Evolutionary conservation across 2,329 filamentous ascomycete species (phyloP).

Genomic region (Fusarium cicatricum): DNA sequence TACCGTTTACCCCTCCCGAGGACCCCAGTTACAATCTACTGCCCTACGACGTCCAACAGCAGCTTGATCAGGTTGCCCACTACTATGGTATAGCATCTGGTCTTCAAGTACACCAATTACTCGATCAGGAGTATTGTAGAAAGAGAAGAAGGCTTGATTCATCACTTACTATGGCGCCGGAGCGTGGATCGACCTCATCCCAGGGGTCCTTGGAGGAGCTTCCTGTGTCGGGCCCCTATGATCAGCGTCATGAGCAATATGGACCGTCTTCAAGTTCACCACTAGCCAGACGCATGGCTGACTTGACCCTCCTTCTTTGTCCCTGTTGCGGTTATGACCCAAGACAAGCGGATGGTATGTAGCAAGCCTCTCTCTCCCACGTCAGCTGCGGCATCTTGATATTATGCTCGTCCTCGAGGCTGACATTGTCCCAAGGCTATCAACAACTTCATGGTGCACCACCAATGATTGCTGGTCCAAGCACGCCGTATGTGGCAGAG

Average conservation of each 20-base stretch:
- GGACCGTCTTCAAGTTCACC: constrained; percentile 34
- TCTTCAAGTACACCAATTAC: constrained; percentile 42
- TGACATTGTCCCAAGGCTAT: constrained; percentile 45
- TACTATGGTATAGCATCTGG: constrained; percentile 46
- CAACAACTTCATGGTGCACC: constrained; percentile 42
- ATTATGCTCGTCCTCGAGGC: constrained; percentile 1
- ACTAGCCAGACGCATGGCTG: constrained; percentile 42
- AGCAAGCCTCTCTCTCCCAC: not conserved
- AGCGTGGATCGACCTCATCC: constrained; percentile 32
- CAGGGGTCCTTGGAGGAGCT: constrained; percentile 47
- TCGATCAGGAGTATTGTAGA: constrained; percentile 37
- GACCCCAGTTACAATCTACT: constrained; percentile 38
- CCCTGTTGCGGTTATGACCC: constrained; percentile 44
- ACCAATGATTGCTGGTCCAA: constrained; percentile 41
- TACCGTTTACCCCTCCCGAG: constrained; percentile 30
- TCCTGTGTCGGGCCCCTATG: constrained; percentile 29
- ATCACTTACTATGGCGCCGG: constrained; percentile 45
- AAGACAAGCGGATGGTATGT: constrained; percentile 45
- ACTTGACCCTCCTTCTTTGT: constrained; percentile 43
- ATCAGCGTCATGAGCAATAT: constrained; percentile 36
- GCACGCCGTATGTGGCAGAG: constrained; percentile 45
- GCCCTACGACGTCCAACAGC: constrained; percentile 38
- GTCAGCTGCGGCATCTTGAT: not conserved
- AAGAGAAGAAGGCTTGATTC: constrained; percentile 46
- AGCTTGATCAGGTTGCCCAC: constrained; percentile 41